A percentile compares a stretch with the other conserved stretches of the same genome.
phyloP scores from a whole-genome alignment of 1,139 yeast genomes.

The Candida neerlandica region DNA sequence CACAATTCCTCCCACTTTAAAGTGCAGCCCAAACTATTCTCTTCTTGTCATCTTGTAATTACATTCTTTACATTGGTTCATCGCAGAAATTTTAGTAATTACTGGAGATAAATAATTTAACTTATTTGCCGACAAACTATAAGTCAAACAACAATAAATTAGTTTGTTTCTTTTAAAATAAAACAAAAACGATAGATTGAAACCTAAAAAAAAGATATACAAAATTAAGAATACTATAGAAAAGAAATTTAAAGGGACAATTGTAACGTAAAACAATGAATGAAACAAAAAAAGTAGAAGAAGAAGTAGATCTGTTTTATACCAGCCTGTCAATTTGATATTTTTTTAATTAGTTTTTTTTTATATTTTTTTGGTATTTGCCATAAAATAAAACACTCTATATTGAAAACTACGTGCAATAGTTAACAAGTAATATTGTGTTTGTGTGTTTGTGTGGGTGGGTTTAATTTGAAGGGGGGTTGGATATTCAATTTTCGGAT shows the following conservation, averaged over 20 bases:
- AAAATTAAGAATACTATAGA: background rate
- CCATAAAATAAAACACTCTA: background rate
- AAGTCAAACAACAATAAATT: no score
- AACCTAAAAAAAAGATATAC: slow-evolving; percentile 1
- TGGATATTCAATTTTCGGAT: background rate
- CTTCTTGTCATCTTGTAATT: no score
- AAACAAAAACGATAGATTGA: background rate
- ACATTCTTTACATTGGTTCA: no score
- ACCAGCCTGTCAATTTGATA: background rate
- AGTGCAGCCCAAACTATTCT: no score
- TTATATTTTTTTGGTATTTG: background rate
- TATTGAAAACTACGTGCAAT: slow-evolving; percentile 6
- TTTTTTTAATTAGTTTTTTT: background rate
- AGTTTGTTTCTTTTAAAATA: no score
- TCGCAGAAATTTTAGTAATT: no score
- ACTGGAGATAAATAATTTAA: no score
- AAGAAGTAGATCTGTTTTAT: background rate
- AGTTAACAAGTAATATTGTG: background rate
- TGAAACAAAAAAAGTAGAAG: background rate
- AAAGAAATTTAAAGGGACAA: background rate
- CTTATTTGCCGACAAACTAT: no score
- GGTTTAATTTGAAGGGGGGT: background rate
- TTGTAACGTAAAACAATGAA: background rate
- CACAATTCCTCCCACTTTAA: no score
- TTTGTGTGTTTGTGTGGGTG: background rate